Base-by-base conservation (phyloP, 441 rosid species). In the Euphorbia celastroides region DNA sequence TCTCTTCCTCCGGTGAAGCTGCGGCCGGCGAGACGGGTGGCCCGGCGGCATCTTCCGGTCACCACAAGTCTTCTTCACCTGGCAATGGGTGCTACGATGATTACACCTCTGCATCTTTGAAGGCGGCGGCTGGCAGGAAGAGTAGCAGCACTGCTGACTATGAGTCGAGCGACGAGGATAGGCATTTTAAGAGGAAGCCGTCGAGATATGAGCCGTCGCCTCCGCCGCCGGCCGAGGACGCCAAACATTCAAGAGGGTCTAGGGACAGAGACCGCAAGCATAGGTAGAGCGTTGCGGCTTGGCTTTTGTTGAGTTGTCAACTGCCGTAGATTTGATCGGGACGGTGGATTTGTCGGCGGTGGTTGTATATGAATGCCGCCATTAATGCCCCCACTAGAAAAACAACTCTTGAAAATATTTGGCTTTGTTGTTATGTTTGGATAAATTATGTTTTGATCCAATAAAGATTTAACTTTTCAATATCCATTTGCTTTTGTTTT, bases 171-270 rank as follows among this genome's bases (percentile, higher is more conserved):
- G 97, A 89, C 19, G 97, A 91, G 41, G 98, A 93, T 26, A 78
- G 90, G 75, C 97, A 91, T 79, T 93, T 91, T 70, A 91, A 91
- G 86, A 86, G 98, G 77, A 93, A 86, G 86, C 88, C 93, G 5
- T 85, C 85, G 0, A 86, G 96, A 82, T 84, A 84, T 34, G 89
- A 90, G 75, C 78, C 88, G 0, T 86, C 96, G 5, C 91, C 91
- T 2, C 77, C 86, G 0, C 85, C 64, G 0, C 70, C 83, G 0
- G 77, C 72, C 0, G 84, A 83, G 88, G 84, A 80, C 50, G 60
- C 70, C 1, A 78, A 83, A 50, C 83, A 67, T 57, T 74, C 80
- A 0, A 75, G 80, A 30, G 58, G 78, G 5, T 69, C 80, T 13
- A 78, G 75, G 64, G 83, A 78, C 1, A 65, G 82, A 36, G 67